Evolutionary conservation across 106 monocot genomes (phyloP).

Genomic region (Dactylorhiza incarnata): DNA sequence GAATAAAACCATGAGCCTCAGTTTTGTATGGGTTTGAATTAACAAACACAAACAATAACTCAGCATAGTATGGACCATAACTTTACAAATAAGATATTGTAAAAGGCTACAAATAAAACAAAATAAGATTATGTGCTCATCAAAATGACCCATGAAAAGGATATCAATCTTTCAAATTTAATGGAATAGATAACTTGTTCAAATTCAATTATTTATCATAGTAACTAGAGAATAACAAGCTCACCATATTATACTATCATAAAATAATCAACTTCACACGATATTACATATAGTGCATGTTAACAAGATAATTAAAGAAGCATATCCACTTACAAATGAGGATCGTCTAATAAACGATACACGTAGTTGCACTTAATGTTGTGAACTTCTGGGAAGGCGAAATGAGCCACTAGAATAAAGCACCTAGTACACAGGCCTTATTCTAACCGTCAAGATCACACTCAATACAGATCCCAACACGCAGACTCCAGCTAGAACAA

Average conservation of each 20-base stretch:
- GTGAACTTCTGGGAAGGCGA: constrained; percentile 40
- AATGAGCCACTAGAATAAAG: constrained; percentile 85
- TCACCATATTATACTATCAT: not conserved
- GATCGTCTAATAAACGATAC: not conserved
- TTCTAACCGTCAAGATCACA: constrained; percentile 50
- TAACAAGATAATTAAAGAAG: not conserved
- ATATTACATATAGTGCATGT: not conserved
- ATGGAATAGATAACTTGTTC: not conserved
- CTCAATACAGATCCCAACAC: constrained; percentile 46
- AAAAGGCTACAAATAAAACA: not conserved
- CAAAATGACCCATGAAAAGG: not conserved
- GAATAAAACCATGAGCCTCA: no score
- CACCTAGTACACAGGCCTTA: constrained; percentile 76
- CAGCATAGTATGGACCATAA: no score
- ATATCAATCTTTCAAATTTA: not conserved
- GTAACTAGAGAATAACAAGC: not conserved
- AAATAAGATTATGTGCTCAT: not conserved
- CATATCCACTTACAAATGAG: not conserved
- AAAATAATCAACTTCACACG: not conserved
- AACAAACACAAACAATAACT: no score
- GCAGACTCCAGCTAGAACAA: constrained; percentile 55
- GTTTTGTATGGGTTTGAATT: no score
- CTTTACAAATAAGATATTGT: no score
- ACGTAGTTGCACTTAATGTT: constrained; percentile 17
- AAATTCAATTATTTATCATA: not conserved